These are phyloP conservation scores for Hyaloscypha hepaticicola DNA, from an alignment of 495 filamentous ascomycete species.

Conservation along the genomic window DNA sequence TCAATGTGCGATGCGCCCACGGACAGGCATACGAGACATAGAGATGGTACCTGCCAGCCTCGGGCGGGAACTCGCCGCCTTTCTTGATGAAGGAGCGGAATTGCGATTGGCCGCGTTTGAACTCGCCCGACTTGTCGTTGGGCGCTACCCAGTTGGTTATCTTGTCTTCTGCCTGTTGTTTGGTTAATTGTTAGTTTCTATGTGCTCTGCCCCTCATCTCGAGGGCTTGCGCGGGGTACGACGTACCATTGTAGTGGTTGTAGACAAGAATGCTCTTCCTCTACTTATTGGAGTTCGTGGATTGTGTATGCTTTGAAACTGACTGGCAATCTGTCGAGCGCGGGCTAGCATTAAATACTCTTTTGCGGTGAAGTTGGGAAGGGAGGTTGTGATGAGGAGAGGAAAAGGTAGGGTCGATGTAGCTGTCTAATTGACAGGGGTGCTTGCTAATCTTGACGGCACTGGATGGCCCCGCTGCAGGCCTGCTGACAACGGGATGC, in stretches of 20 bases:
- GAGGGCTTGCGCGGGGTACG: no score
- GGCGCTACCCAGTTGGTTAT: constrained; percentile 85
- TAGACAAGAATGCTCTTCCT: background rate
- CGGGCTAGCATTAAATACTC: constrained; percentile 24
- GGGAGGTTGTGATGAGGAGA: background rate
- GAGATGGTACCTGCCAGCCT: constrained; percentile 75
- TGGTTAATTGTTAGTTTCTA: background rate
- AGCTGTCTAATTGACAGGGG: background rate
- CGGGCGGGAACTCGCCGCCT: constrained; percentile 64
- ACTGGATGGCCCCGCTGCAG: background rate
- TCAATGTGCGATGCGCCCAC: constrained; percentile 78
- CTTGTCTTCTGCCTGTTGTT: constrained; percentile 35
- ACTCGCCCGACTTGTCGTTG: constrained; percentile 77
- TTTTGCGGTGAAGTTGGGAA: background rate
- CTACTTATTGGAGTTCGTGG: background rate
- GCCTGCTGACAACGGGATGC: constrained; percentile 11
- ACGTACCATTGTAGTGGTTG: constrained; percentile 18
- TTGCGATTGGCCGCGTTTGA: constrained; percentile 73
- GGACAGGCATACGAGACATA: constrained; percentile 77
- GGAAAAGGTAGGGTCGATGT: background rate
- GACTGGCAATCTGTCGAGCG: constrained; percentile 6
- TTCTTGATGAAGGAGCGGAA: constrained; percentile 70
- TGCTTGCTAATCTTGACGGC: constrained; percentile 29
- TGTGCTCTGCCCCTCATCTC: background rate
- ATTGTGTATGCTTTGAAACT: constrained; percentile 4